Conservation (phyloP, 2,329 filamentous ascomycete genomes). For the Verticillium longisporum region DNA sequence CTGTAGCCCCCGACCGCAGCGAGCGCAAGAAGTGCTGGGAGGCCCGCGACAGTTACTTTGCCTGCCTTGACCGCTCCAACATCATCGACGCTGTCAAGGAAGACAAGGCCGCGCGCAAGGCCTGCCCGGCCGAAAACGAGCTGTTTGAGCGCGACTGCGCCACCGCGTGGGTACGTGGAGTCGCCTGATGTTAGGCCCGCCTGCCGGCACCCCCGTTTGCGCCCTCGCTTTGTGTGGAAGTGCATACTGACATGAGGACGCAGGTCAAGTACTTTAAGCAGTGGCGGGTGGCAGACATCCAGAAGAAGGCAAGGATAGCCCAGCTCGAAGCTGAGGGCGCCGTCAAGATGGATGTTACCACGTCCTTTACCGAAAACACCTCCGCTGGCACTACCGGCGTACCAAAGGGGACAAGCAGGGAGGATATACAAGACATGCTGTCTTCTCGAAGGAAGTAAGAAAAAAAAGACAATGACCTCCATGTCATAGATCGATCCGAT, state of each 20-base stretch:
- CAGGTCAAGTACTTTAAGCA: slow-evolving; percentile 98
- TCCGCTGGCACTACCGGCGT: not conserved
- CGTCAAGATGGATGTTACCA: slow-evolving; percentile 43
- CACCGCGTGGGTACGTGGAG: slow-evolving; percentile 70
- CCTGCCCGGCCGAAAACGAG: slow-evolving; percentile 31
- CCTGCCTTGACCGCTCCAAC: slow-evolving; percentile 72
- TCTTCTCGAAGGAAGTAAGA: slow-evolving; percentile 22
- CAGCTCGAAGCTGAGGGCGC: slow-evolving; percentile 70
- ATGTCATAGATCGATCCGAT: not conserved
- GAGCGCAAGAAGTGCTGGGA: slow-evolving; percentile 86
- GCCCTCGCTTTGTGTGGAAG: not conserved
- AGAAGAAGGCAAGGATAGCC: slow-evolving; percentile 73
- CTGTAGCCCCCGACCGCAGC: slow-evolving; percentile 74
- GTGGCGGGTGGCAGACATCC: slow-evolving; percentile 84
- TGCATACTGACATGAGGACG: not conserved
- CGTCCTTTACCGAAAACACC: slow-evolving; percentile 20
- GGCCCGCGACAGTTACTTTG: slow-evolving; percentile 80
- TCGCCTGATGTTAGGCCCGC: not conserved
- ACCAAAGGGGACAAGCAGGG: slow-evolving; percentile 20
- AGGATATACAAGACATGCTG: slow-evolving; percentile 31
- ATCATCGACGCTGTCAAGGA: slow-evolving; percentile 63
- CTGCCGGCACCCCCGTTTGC: no score
- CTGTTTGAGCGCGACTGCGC: slow-evolving; percentile 83
- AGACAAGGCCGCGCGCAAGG: slow-evolving; percentile 27
- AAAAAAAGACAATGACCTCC: not conserved